Evolutionary conservation across 257 asterid genomes (phyloP).

Genomic region (Haberlea rhodopensis): DNA sequence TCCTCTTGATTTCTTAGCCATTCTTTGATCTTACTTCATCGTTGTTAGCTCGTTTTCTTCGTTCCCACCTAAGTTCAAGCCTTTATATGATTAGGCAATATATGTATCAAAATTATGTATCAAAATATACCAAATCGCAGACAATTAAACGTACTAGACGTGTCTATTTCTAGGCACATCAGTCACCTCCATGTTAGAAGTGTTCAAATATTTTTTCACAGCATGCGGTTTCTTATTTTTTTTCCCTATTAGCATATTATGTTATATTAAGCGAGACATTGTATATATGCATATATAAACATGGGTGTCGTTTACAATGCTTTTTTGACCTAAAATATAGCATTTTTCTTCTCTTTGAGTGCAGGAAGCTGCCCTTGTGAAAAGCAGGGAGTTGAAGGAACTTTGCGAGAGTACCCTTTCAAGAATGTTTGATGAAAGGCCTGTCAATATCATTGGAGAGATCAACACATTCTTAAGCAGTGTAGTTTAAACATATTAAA

Average conservation of each 20-base stretch:
- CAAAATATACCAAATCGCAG: no score
- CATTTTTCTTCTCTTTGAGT: conserved; percentile 2
- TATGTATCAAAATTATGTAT: no score
- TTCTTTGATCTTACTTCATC: no score
- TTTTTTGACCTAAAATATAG: background rate
- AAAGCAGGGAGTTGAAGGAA: conserved; percentile 74
- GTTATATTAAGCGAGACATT: background rate
- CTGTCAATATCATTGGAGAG: conserved; percentile 86
- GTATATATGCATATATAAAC: background rate
- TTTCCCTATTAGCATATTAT: background rate
- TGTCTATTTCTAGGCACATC: no score
- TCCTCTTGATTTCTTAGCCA: no score
- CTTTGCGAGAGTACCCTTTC: conserved; percentile 77
- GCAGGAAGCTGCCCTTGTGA: conserved; percentile 74
- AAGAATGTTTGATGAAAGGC: conserved; percentile 73
- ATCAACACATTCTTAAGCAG: conserved; percentile 64
- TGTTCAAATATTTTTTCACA: background rate
- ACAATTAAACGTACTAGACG: no score
- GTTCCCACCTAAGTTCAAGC: no score
- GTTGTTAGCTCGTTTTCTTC: no score
- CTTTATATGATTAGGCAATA: no score
- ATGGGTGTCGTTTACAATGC: background rate
- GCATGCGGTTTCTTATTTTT: background rate
- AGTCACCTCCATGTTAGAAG: background rate
- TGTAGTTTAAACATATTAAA: conserved; percentile 38